Percentiles rank a stretch among this genome's conserved stretches.
phyloP scores from a whole-genome alignment of 192 early-diverging fungal species.

The Radiomyces spectabilis region DNA sequence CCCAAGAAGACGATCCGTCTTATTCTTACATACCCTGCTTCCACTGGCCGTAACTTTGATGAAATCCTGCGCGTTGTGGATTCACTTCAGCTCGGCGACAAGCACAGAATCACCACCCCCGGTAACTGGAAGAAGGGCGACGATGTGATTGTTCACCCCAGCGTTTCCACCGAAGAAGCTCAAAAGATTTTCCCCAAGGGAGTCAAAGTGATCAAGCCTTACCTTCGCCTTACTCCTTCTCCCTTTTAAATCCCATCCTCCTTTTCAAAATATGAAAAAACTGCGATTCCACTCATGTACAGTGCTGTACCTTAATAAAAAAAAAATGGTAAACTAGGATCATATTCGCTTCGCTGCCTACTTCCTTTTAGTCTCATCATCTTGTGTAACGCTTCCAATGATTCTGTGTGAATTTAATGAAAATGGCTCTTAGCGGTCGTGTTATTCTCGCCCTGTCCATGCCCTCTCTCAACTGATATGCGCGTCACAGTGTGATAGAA shows the following conservation, averaged over 20 bases:
- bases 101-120: slow-evolving; percentile 86
- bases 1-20: slow-evolving; percentile 85
- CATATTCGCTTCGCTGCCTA: too few species aligned
- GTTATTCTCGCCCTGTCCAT: too few species aligned
- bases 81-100: slow-evolving; percentile 87
- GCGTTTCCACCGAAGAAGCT: slow-evolving; percentile 79
- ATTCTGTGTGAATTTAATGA: too few species aligned
- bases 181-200: slow-evolving; percentile 71
- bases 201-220: slow-evolving; percentile 74
- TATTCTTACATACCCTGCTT: slow-evolving; percentile 90
- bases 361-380: too few species aligned
- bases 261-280: too few species aligned
- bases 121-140: slow-evolving; percentile 86
- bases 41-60: slow-evolving; percentile 90
- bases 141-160: slow-evolving; percentile 89
- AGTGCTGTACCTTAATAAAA: too few species aligned
- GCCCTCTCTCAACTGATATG: too few species aligned
- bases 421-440: too few species aligned
- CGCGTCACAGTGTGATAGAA: too few species aligned
- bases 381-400: too few species aligned
- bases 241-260: slow-evolving; percentile 31
- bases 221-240: slow-evolving; percentile 62
- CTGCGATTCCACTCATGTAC: too few species aligned
- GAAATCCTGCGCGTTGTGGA: slow-evolving; percentile 93
- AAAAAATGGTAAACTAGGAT: too few species aligned